Evolutionary conservation across 208 protist genomes (phyloP).

Genomic region (Trichomonas vaginalis): DNA sequence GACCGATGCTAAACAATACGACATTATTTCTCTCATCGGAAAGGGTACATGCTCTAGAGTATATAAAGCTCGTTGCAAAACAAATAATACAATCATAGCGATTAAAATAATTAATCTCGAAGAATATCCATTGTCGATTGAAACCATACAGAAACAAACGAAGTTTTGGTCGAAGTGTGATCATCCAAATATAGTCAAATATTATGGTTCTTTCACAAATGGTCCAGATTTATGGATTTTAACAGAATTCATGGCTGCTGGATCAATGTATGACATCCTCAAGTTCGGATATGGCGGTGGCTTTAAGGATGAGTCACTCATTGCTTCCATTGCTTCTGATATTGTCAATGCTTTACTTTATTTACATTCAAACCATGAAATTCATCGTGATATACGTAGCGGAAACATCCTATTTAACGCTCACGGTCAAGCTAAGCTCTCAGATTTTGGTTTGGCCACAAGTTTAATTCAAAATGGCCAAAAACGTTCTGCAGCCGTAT

Average conservation of each 20-base stretch:
- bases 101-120: background rate
- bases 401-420: slow-evolving; percentile 35
- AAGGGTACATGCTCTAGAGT: background rate
- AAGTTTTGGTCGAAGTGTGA: background rate
- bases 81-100: background rate
- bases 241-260: background rate
- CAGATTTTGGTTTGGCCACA: slow-evolving; percentile 38
- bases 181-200: slow-evolving; percentile 13
- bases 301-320: slow-evolving; percentile 1
- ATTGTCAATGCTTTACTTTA: slow-evolving; percentile 23
- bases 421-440: slow-evolving; percentile 32
- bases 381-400: slow-evolving; percentile 36
- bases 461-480: slow-evolving; percentile 21
- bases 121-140: background rate
- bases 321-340: slow-evolving; percentile 30
- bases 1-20: background rate
- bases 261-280: background rate
- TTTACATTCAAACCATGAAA: slow-evolving; percentile 30
- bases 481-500: slow-evolving; percentile 36
- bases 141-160: background rate
- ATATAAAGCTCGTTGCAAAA: background rate
- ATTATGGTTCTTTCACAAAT: background rate
- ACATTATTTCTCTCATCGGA: background rate
- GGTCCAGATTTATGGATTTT: background rate
- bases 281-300: background rate